A percentile compares a stretch with the other conserved stretches of the same genome.
phyloP scores from a whole-genome alignment of 805 yeast genomes.

The Candida manassasensis region DNA sequence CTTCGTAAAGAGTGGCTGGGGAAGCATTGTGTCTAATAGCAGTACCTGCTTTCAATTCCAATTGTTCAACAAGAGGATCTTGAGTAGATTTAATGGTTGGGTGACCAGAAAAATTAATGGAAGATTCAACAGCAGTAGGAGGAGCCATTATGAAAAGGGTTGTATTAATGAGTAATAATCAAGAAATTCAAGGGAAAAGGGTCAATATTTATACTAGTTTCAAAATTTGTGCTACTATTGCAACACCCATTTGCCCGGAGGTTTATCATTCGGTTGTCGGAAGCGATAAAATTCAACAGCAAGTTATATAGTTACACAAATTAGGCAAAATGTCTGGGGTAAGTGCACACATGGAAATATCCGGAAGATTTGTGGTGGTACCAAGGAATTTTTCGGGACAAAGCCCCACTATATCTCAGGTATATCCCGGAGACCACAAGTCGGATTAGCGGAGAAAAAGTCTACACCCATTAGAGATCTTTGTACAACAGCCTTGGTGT shows the following conservation, averaged over 20 bases:
- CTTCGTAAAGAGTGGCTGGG: slow-evolving; percentile 89
- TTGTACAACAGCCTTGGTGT: no score
- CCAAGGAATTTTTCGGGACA: no score
- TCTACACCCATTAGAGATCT: no score
- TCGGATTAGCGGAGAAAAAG: no score
- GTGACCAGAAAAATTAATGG: slow-evolving; percentile 36
- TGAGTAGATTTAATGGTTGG: slow-evolving; percentile 35
- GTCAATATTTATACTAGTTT: slow-evolving; percentile 1
- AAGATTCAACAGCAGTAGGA: slow-evolving; percentile 43
- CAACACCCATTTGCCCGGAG: not conserved
- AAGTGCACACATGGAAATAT: no score
- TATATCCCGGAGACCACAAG: no score
- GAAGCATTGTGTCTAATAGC: slow-evolving; percentile 86
- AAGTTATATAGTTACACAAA: not conserved
- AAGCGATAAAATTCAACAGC: not conserved
- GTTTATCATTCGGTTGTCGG: slow-evolving; percentile 1
- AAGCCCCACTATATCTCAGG: no score
- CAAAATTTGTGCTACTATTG: not conserved
- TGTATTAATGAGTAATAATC: not conserved
- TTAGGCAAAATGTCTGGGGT: slow-evolving; percentile 2
- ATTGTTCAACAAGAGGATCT: slow-evolving; percentile 40
- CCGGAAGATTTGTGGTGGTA: no score
- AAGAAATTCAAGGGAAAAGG: not conserved
- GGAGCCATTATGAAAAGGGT: slow-evolving; percentile 29
- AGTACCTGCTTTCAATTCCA: slow-evolving; percentile 54